Conservation (phyloP, 345 rosid species). For the Durio zibethinus region DNA sequence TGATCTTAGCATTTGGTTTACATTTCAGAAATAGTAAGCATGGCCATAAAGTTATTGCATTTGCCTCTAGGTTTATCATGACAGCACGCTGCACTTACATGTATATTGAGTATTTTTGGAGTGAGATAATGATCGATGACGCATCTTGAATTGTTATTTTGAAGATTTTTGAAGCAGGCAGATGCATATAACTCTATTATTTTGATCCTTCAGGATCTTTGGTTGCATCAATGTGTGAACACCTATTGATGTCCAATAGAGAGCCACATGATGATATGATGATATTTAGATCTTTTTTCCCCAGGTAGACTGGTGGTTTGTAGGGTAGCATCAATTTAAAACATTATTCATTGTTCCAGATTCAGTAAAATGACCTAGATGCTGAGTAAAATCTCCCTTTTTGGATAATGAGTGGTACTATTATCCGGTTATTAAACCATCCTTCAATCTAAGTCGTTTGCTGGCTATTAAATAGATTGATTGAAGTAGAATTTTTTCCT, state of each 20-base stretch:
- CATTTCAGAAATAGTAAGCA: background rate
- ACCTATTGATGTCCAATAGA: background rate
- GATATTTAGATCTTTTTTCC: background rate
- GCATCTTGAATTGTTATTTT: background rate
- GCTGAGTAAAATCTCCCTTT: background rate
- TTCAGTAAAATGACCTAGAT: background rate
- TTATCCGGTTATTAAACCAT: background rate
- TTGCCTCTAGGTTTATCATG: background rate
- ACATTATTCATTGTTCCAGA: background rate
- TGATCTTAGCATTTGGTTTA: background rate
- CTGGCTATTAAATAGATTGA: background rate
- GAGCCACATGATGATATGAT: background rate
- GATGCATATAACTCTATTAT: background rate
- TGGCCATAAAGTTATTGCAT: background rate
- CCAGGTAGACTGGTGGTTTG: background rate
- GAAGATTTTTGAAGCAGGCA: background rate
- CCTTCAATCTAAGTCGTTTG: background rate
- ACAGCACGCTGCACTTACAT: background rate
- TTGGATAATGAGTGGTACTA: background rate
- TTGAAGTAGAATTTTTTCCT: constrained; percentile 4
- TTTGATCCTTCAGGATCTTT: background rate
- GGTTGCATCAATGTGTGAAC: background rate
- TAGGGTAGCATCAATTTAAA: background rate
- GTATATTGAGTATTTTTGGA: background rate
- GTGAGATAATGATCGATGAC: background rate